Percentiles rank a stretch among this genome's conserved stretches.
Evolutionary conservation across 2,329 filamentous ascomycete genomes (phyloP).

Genomic region (Pseudopyrenochaeta lycopersici): DNA sequence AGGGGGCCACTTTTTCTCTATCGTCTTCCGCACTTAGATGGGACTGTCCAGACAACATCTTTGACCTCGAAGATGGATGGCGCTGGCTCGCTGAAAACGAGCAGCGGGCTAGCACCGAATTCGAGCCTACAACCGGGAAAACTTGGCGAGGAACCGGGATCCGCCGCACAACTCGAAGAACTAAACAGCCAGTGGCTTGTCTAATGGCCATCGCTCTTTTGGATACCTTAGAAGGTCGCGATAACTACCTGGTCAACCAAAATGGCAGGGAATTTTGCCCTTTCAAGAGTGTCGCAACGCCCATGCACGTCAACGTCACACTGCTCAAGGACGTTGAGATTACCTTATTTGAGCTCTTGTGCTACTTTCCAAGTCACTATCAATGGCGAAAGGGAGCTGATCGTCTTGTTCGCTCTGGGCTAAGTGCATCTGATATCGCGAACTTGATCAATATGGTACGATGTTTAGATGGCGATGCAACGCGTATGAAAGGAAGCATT

Average conservation of each 20-base stretch:
- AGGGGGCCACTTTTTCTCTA: not conserved
- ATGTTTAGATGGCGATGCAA: not conserved
- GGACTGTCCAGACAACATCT: constrained; percentile 22
- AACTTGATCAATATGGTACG: constrained; percentile 18
- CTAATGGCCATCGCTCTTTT: constrained; percentile 12
- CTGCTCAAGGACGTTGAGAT: constrained; percentile 21
- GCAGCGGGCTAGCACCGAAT: not conserved
- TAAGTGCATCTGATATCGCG: not conserved
- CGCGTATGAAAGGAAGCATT: not conserved
- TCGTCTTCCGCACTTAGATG: constrained; percentile 4
- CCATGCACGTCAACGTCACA: constrained; percentile 17
- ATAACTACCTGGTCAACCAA: constrained; percentile 4
- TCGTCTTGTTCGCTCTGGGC: constrained; percentile 6
- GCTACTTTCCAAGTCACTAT: constrained; percentile 25
- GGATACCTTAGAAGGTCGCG: not conserved
- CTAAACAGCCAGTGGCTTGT: constrained; percentile 20
- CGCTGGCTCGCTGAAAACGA: constrained; percentile 18
- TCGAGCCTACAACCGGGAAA: constrained; percentile 3
- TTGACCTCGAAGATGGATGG: constrained; percentile 27
- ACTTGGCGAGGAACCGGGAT: constrained; percentile 8
- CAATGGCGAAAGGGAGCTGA: constrained; percentile 20
- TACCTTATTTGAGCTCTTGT: constrained; percentile 22
- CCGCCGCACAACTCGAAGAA: not conserved
- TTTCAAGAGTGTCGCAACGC: constrained; percentile 24
- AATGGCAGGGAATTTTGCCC: constrained; percentile 16